Percentiles rank a stretch among this genome's conserved stretches.
These are phyloP conservation scores for Zygnema circumcarinatum DNA, from an alignment of 139 green algal species.

Conservation along the genomic window DNA sequence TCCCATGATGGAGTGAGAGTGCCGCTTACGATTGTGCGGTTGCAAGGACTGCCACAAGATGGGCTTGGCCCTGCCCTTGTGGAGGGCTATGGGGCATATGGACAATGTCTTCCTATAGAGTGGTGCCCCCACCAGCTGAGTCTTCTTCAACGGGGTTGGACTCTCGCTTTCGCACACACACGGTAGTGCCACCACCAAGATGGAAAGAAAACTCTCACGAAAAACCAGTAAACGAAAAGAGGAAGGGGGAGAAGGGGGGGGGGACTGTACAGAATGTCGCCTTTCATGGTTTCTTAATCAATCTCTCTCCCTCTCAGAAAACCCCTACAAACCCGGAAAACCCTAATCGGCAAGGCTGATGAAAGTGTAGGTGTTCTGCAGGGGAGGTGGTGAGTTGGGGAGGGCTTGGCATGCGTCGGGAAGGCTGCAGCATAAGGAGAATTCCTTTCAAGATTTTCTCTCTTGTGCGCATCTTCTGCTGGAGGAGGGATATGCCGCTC, in stretches of 20 bases:
- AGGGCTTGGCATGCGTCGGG: constrained; percentile 57
- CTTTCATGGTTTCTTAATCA: no score
- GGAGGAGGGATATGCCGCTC: constrained; percentile 12
- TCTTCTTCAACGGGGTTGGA: constrained; percentile 62
- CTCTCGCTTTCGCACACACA: constrained; percentile 59
- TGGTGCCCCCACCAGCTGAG: constrained; percentile 40
- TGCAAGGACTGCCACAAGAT: not conserved
- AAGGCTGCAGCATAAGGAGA: constrained; percentile 21
- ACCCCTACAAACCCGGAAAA: no score
- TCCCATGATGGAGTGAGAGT: constrained; percentile 12
- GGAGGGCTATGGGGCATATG: constrained; percentile 55
- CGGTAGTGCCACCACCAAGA: constrained; percentile 19
- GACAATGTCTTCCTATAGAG: constrained; percentile 23
- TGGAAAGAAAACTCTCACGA: no score
- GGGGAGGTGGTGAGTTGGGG: constrained; percentile 65
- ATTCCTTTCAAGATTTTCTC: constrained; percentile 63
- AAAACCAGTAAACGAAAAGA: no score
- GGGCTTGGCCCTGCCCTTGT: constrained; percentile 40
- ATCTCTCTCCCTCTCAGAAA: no score
- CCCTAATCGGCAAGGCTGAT: no score
- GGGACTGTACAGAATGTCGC: no score
- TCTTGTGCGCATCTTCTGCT: constrained; percentile 52
- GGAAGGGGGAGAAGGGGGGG: no score
- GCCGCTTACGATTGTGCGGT: constrained; percentile 46
- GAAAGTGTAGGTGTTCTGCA: constrained; percentile 12